These are phyloP conservation scores for Cyberlindnera misumaiensis DNA, from an alignment of 805 yeast genomes.

Conservation along the genomic window DNA sequence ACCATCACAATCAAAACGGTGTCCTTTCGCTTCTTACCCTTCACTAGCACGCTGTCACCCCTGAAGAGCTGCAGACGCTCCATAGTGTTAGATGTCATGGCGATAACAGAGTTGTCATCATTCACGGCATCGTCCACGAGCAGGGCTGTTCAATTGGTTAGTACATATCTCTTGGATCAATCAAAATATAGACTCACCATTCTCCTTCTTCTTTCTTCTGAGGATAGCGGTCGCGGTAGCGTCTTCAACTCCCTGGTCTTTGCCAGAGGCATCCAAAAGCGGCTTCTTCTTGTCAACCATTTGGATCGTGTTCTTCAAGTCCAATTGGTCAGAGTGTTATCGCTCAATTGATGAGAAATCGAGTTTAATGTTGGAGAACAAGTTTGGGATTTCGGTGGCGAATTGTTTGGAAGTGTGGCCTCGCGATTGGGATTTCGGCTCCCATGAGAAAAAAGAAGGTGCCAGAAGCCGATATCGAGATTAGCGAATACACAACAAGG, in stretches of 20 bases:
- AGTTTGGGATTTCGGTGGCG: background rate
- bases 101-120: constrained; percentile 95
- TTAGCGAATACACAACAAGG: too few relatives aligned
- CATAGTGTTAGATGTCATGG: constrained; percentile 93
- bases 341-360: background rate
- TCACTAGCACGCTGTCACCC: constrained; percentile 95
- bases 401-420: background rate
- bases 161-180: background rate
- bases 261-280: constrained; percentile 63
- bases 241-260: constrained; percentile 48
- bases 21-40: constrained; percentile 97
- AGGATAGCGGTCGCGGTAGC: constrained; percentile 95
- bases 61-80: constrained; percentile 90
- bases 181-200: constrained; percentile 25
- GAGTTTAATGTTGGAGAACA: background rate
- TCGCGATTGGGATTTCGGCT: background rate
- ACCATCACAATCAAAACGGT: constrained; percentile 93
- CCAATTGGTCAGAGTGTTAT: background rate
- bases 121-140: constrained; percentile 95
- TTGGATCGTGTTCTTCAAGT: background rate
- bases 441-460: background rate
- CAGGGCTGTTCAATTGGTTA: constrained; percentile 34
- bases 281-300: constrained; percentile 33
- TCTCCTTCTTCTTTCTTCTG: constrained; percentile 96
- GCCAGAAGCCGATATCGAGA: background rate